Conservation (phyloP, 192 early-diverging fungal genomes). For the Backusella tarrabulga region DNA sequence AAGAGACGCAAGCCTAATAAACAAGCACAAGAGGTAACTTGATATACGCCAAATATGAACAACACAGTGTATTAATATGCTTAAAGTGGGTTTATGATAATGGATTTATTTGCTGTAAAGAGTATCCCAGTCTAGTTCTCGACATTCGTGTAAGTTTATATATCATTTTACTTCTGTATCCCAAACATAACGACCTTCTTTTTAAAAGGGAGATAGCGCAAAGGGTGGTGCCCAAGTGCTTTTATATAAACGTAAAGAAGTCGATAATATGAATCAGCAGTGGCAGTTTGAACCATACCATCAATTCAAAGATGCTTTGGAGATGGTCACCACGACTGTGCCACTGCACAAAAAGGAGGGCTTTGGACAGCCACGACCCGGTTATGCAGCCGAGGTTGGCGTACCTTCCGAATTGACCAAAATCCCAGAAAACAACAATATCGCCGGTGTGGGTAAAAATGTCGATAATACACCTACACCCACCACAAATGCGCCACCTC, state of each 20-base stretch:
- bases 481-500: background rate
- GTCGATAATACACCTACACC: background rate
- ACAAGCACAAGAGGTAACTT: slow-evolving; percentile 27
- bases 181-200: background rate
- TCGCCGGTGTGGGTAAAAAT: slow-evolving; percentile 24
- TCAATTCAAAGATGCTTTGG: slow-evolving; percentile 20
- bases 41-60: too few species aligned
- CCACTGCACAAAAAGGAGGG: slow-evolving; percentile 29
- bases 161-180: background rate
- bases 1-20: slow-evolving; percentile 23
- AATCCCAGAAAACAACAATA: slow-evolving; percentile 23
- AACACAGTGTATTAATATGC: background rate
- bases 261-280: slow-evolving; percentile 33
- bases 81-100: slow-evolving; percentile 32
- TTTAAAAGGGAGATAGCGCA: slow-evolving; percentile 23
- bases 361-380: slow-evolving; percentile 30
- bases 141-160: slow-evolving; percentile 30
- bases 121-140: slow-evolving; percentile 32
- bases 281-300: slow-evolving; percentile 36
- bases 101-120: slow-evolving; percentile 30
- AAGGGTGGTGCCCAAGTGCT: slow-evolving; percentile 37
- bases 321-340: slow-evolving; percentile 5
- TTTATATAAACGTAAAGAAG: slow-evolving; percentile 37
- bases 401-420: slow-evolving; percentile 23
- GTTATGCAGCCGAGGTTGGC: slow-evolving; percentile 35